Percentiles rank a stretch among this genome's conserved stretches.
These are phyloP conservation scores for Fusarium oligoseptatum DNA, from an alignment of 2,329 filamentous ascomycete species.

Conservation along the genomic window DNA sequence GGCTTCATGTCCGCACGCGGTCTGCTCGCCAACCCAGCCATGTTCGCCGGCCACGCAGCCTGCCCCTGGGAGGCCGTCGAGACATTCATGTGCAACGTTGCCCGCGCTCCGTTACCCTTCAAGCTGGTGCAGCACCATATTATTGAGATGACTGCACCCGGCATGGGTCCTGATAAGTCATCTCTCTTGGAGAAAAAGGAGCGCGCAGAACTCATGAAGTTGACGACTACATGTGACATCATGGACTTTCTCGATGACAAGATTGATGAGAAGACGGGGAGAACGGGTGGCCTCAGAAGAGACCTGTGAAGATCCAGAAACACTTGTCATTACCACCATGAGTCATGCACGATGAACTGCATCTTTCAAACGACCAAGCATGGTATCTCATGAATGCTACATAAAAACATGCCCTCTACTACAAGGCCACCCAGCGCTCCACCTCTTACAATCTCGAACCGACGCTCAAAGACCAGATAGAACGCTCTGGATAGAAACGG, in stretches of 20 bases:
- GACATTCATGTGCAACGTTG: slow-evolving; percentile 70
- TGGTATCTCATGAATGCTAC: slow-evolving; percentile 45
- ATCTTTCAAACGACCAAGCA: slow-evolving; percentile 16
- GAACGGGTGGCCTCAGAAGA: slow-evolving; percentile 48
- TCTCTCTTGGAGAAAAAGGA: slow-evolving; percentile 70
- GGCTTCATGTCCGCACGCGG: slow-evolving; percentile 80
- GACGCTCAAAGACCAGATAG: slow-evolving; percentile 69
- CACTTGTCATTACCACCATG: neutral
- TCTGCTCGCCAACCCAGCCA: slow-evolving; percentile 74
- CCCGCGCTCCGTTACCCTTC: slow-evolving; percentile 70
- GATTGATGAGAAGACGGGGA: slow-evolving; percentile 53
- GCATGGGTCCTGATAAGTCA: slow-evolving; percentile 65
- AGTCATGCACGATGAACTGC: neutral
- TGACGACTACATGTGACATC: slow-evolving; percentile 68
- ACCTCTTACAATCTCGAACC: slow-evolving; percentile 7
- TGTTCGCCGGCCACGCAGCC: slow-evolving; percentile 69
- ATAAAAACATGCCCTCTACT: slow-evolving; percentile 18
- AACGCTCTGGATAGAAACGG: slow-evolving; percentile 85
- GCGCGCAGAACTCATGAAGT: slow-evolving; percentile 62
- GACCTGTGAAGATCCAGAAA: slow-evolving; percentile 46
- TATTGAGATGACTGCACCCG: slow-evolving; percentile 74
- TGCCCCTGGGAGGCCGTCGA: slow-evolving; percentile 75
- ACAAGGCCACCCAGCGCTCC: slow-evolving; percentile 16
- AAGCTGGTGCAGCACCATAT: slow-evolving; percentile 76
- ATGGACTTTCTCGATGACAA: slow-evolving; percentile 71